phyloP scores from a whole-genome alignment of 306 rosid species.

The Bauhinia variegata region DNA sequence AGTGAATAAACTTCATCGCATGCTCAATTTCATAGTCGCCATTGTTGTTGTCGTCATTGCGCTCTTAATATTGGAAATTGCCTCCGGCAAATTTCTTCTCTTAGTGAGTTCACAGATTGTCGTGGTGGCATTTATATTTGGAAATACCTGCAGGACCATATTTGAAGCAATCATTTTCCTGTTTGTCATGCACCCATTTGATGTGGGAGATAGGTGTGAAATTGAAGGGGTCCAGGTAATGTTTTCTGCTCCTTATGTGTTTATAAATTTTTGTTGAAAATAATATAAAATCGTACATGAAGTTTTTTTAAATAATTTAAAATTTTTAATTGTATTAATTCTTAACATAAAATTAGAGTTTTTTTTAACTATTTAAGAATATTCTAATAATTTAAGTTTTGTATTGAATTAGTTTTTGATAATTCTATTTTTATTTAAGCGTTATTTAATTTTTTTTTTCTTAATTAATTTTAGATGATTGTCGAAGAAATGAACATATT shows the following conservation, averaged over 20 bases:
- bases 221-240: conserved; percentile 65
- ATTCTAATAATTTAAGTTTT: too few species aligned
- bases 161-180: conserved; percentile 71
- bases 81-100: conserved; percentile 50
- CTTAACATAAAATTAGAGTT: too few species aligned
- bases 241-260: not conserved
- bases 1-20: conserved; percentile 54
- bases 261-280: too few species aligned
- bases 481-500: conserved; percentile 84
- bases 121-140: conserved; percentile 68
- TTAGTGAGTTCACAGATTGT: conserved; percentile 66
- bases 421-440: too few species aligned
- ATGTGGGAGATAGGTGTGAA: conserved; percentile 79
- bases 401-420: too few species aligned
- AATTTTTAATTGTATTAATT: too few species aligned
- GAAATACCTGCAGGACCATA: conserved; percentile 69
- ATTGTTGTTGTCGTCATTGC: conserved; percentile 48
- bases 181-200: conserved; percentile 73
- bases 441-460: conserved; percentile 16
- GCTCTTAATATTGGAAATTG: conserved; percentile 61
- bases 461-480: conserved; percentile 54
- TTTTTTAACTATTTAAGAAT: too few species aligned
- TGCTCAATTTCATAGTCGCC: conserved; percentile 53
- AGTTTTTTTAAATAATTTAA: too few species aligned
- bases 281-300: too few species aligned